phyloP scores from a whole-genome alignment of 176 grass and related monocot species.

The Zea mays region DNA sequence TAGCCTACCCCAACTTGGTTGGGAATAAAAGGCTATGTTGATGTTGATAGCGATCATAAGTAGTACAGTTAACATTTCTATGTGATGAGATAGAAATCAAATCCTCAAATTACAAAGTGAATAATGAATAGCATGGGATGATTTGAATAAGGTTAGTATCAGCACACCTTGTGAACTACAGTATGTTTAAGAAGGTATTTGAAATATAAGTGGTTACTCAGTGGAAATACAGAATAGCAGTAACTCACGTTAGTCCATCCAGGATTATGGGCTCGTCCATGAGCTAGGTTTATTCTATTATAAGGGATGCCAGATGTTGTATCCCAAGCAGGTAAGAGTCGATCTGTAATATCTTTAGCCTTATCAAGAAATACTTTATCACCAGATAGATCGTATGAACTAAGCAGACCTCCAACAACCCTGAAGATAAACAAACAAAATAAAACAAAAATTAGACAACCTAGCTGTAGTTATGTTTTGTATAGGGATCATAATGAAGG shows the following conservation, averaged over 20 bases:
- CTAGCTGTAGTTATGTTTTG: constrained; percentile 25
- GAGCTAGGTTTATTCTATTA: constrained; percentile 94
- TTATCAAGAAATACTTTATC: constrained; percentile 96
- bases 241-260: constrained; percentile 91
- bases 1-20: no score
- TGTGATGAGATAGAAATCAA: constrained; percentile 6
- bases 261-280: constrained; percentile 88
- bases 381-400: constrained; percentile 86
- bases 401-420: constrained; percentile 95
- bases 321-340: constrained; percentile 97
- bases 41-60: no score
- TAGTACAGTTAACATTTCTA: no score
- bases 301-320: constrained; percentile 90
- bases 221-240: constrained; percentile 32
- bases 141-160: constrained; percentile 14
- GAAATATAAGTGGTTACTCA: not conserved
- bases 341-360: constrained; percentile 93
- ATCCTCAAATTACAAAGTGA: not conserved
- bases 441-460: constrained; percentile 38
- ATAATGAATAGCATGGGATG: not conserved
- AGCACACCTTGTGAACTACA: constrained; percentile 21
- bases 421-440: constrained; percentile 51
- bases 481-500: constrained; percentile 1
- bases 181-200: constrained; percentile 18
- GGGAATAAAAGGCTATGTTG: no score